Percentiles rank a stretch among this genome's conserved stretches.
Conservation (phyloP, 805 yeast genomes). For the Schwanniomyces occidentalis region DNA sequence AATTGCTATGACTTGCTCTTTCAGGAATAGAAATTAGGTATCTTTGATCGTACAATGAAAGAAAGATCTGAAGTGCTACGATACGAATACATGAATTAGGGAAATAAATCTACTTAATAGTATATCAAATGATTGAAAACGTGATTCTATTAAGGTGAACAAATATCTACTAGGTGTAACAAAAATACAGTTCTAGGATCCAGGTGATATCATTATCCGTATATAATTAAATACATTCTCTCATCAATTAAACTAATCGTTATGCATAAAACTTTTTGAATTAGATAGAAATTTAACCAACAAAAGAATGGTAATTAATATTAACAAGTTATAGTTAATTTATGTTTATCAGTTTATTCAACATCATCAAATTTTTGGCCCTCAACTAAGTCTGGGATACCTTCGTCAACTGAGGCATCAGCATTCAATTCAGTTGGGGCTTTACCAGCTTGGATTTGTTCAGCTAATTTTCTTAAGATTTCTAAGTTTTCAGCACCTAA, state of each 20-base stretch:
- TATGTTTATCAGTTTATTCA: slow-evolving; percentile 28
- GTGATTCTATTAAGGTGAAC: too few species aligned
- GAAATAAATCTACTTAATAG: too few species aligned
- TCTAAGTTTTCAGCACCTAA: slow-evolving; percentile 94
- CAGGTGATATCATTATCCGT: slow-evolving; percentile 7
- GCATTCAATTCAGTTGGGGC: slow-evolving; percentile 49
- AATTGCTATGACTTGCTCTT: too few species aligned
- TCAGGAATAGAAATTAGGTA: too few species aligned
- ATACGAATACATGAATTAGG: too few species aligned
- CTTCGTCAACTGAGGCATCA: slow-evolving; percentile 54
- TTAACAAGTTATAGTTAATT: slow-evolving; percentile 3
- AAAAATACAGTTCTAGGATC: too few species aligned
- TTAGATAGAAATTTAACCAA: too few species aligned
- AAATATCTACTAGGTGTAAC: too few species aligned
- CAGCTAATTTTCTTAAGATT: slow-evolving; percentile 85
- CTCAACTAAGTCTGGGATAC: slow-evolving; percentile 78
- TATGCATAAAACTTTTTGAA: slow-evolving; percentile 5
- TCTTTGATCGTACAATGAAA: too few species aligned
- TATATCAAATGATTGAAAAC: too few species aligned
- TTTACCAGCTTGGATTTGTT: slow-evolving; percentile 72
- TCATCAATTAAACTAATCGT: slow-evolving; percentile 5
- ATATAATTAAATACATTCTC: slow-evolving; percentile 8
- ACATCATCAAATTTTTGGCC: slow-evolving; percentile 82
- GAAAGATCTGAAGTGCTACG: too few species aligned
- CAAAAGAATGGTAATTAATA: slow-evolving; percentile 2